These are phyloP conservation scores for Clonostachys byssicola DNA, from an alignment of 2,329 filamentous ascomycete genomes.

Conservation along the genomic window DNA sequence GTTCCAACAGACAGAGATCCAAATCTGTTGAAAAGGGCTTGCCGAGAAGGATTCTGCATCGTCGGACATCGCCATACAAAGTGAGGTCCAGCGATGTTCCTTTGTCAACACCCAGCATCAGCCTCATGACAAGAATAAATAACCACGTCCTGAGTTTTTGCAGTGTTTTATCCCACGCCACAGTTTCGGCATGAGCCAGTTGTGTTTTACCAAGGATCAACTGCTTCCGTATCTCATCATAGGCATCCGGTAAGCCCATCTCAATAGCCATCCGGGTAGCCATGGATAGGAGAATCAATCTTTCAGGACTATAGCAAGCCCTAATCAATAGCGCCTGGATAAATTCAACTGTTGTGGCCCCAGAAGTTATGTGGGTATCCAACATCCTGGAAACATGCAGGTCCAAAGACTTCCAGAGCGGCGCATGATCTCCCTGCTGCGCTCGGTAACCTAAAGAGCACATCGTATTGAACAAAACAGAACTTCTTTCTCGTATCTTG, in stretches of 20 bases:
- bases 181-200: constrained; percentile 13
- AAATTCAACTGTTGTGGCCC: constrained; percentile 31
- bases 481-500: constrained; percentile 38
- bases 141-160: constrained; percentile 42
- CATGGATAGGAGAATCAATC: constrained; percentile 42
- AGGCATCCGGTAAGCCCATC: constrained; percentile 35
- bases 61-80: constrained; percentile 35
- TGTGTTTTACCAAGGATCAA: constrained; percentile 1
- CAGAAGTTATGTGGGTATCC: constrained; percentile 22
- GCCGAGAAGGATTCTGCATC: constrained; percentile 37
- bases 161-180: constrained; percentile 13
- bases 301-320: constrained; percentile 47
- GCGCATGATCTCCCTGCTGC: constrained; percentile 26
- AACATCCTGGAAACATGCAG: constrained; percentile 36
- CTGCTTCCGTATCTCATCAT: constrained; percentile 26
- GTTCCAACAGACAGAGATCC: constrained; percentile 47
- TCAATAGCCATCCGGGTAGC: constrained; percentile 46
- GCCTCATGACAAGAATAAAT: constrained; percentile 44
- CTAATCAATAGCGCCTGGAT: constrained; percentile 46
- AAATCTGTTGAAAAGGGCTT: constrained; percentile 36
- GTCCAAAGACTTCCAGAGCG: constrained; percentile 32
- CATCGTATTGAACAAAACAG: constrained; percentile 46
- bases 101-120: constrained; percentile 39
- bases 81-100: constrained; percentile 13
- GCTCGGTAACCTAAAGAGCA: constrained; percentile 47